A percentile compares a stretch with the other conserved stretches of the same genome.
Conservation (phyloP, 2,329 filamentous ascomycete genomes). For the Alternaria infectoria region DNA sequence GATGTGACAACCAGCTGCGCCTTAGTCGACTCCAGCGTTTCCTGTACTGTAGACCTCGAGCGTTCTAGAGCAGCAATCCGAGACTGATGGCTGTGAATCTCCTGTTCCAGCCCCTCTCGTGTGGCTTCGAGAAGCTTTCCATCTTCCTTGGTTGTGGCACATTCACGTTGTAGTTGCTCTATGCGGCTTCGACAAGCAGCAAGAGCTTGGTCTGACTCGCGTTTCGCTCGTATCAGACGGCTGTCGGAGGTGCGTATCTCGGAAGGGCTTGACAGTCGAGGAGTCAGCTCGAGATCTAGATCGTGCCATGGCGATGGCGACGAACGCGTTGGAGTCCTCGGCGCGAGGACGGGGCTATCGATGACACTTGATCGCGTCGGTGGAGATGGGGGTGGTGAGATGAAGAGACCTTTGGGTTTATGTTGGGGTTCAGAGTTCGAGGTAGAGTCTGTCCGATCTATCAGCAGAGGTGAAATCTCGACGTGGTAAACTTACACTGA, state of each 20-base stretch:
- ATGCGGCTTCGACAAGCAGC: constrained; percentile 44
- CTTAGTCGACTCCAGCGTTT: constrained; percentile 30
- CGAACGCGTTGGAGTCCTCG: constrained; percentile 33
- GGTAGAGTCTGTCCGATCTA: constrained; percentile 27
- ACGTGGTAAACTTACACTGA: constrained; percentile 34
- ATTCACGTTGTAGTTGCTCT: constrained; percentile 40
- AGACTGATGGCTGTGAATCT: constrained; percentile 36
- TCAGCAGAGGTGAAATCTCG: constrained; percentile 6
- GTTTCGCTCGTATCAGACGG: constrained; percentile 45
- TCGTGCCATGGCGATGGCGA: constrained; percentile 33
- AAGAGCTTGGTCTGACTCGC: constrained; percentile 47
- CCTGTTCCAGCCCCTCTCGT: constrained; percentile 30
- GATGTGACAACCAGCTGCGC: constrained; percentile 26
- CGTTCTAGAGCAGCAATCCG: constrained; percentile 38
- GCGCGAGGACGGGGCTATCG: constrained; percentile 18
- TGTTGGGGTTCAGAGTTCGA: constrained; percentile 28
- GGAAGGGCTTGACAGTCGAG: constrained; percentile 19
- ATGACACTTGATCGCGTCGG: constrained; percentile 29
- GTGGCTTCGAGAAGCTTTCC: constrained; percentile 23
- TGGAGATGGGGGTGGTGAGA: constrained; percentile 45
- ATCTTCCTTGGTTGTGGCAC: constrained; percentile 33
- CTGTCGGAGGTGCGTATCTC: constrained; percentile 43
- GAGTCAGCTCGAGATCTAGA: constrained; percentile 27
- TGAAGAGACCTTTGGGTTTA: constrained; percentile 28
- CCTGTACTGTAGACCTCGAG: constrained; percentile 30